phyloP scores from a whole-genome alignment of 805 yeast genomes.

The Metschnikowia cerradonensis region DNA sequence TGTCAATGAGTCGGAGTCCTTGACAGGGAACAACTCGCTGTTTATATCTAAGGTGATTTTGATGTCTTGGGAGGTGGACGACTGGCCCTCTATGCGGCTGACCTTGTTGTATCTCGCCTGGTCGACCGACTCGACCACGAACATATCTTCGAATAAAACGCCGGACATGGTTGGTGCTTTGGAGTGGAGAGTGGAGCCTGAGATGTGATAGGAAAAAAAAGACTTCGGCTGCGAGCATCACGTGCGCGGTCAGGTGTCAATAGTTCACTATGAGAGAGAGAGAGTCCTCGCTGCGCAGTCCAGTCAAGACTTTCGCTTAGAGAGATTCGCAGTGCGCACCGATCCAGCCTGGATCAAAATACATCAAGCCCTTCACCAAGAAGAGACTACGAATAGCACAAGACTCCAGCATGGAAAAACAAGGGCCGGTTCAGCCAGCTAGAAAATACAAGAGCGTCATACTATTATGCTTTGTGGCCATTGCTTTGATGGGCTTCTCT shows the following conservation, averaged over 20 bases:
- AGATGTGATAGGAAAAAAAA: constrained; percentile 3
- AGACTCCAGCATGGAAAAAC: neutral
- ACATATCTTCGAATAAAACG: constrained; percentile 89
- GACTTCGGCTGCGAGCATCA: constrained; percentile 3
- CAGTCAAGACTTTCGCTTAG: too few relatives aligned
- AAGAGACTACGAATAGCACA: neutral
- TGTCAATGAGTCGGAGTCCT: constrained; percentile 71
- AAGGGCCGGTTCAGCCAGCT: neutral
- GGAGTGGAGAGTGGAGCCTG: neutral
- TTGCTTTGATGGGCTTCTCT: neutral
- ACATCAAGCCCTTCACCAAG: neutral
- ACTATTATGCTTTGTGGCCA: neutral
- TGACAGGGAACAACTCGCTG: constrained; percentile 86
- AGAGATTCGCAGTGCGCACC: neutral
- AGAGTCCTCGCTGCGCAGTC: too few relatives aligned
- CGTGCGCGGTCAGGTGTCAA: neutral
- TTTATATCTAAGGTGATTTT: constrained; percentile 86
- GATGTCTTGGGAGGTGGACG: constrained; percentile 76
- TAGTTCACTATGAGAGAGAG: neutral
- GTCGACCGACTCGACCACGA: constrained; percentile 79
- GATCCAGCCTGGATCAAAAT: constrained; percentile 2
- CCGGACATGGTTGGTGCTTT: constrained; percentile 36
- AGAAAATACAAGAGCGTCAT: neutral
- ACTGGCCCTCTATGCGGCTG: constrained; percentile 80
- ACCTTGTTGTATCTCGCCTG: constrained; percentile 90